Evolutionary conservation across 78 protist genomes (phyloP).

Genomic region (Diacronema lutheri): DNA sequence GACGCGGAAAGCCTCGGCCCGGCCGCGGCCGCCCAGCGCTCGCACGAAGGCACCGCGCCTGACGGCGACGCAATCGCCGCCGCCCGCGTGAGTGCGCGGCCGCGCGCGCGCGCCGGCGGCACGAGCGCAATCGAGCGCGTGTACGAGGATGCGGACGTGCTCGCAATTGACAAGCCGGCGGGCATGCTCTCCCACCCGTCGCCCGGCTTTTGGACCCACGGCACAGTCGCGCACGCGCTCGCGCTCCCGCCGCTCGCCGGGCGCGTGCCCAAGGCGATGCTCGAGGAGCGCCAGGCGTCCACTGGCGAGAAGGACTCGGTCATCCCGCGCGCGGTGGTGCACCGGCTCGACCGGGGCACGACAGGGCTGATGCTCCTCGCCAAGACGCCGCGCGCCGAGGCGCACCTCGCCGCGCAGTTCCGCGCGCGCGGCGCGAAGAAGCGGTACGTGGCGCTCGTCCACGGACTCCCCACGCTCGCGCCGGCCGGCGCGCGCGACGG

Average conservation of each 20-base stretch:
- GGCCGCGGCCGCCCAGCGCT: no score
- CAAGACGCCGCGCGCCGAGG: constrained; percentile 21
- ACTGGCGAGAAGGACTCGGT: not conserved
- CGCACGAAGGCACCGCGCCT: no score
- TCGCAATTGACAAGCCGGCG: not conserved
- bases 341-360: constrained; percentile 30
- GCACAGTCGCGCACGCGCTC: not conserved
- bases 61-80: no score
- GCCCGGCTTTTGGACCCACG: not conserved
- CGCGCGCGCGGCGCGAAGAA: not conserved
- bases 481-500: not conserved
- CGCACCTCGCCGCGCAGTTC: not conserved
- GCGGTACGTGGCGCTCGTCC: not conserved
- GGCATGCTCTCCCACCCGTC: not conserved
- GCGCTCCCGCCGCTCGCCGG: not conserved
- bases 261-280: not conserved
- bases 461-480: not conserved
- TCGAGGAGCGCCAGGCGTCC: not conserved
- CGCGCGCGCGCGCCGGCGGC: no score
- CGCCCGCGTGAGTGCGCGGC: no score
- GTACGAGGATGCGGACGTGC: not conserved
- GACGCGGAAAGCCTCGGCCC: no score
- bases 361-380: constrained; percentile 23
- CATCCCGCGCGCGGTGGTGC: constrained; percentile 19
- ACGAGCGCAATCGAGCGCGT: not conserved